Evolutionary conservation across 108 stramenopile genomes (phyloP).

Genomic region (Cylindrotheca fusiformis): DNA sequence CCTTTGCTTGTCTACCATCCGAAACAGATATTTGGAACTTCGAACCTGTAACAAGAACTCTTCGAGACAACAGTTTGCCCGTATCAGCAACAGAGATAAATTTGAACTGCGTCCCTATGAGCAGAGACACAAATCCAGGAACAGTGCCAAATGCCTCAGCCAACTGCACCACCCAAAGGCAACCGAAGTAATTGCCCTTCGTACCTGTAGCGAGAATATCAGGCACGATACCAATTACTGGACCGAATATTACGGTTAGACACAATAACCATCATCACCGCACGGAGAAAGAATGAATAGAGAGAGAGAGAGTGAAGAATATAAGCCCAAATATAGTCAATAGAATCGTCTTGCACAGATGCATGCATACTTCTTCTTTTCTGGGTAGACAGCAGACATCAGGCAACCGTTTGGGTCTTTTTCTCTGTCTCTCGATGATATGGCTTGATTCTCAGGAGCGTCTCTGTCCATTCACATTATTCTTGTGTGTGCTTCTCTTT

Average conservation of each 20-base stretch:
- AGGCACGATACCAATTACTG: neutral
- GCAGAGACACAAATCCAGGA: neutral
- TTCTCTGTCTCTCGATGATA: too few relatives aligned
- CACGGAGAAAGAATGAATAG: too few relatives aligned
- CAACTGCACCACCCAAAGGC: slow-evolving; percentile 1
- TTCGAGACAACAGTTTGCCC: neutral
- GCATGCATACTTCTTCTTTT: too few relatives aligned
- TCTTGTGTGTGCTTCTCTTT: too few relatives aligned
- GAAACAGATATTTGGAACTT: neutral
- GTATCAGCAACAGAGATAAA: neutral
- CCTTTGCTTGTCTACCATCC: neutral
- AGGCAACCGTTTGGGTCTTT: too few relatives aligned
- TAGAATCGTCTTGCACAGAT: too few relatives aligned
- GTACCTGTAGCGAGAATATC: neutral
- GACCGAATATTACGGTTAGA: neutral
- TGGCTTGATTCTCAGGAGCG: too few relatives aligned
- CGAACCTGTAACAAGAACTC: neutral
- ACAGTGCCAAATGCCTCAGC: neutral
- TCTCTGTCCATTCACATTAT: too few relatives aligned
- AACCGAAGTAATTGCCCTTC: neutral
- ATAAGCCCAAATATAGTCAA: too few relatives aligned
- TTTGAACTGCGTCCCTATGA: neutral
- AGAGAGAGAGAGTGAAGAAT: too few relatives aligned
- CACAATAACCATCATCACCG: too few relatives aligned
- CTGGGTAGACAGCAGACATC: too few relatives aligned